Evolutionary conservation across 1,139 yeast species (phyloP).

Genomic region (Pneumocystis sp.): DNA sequence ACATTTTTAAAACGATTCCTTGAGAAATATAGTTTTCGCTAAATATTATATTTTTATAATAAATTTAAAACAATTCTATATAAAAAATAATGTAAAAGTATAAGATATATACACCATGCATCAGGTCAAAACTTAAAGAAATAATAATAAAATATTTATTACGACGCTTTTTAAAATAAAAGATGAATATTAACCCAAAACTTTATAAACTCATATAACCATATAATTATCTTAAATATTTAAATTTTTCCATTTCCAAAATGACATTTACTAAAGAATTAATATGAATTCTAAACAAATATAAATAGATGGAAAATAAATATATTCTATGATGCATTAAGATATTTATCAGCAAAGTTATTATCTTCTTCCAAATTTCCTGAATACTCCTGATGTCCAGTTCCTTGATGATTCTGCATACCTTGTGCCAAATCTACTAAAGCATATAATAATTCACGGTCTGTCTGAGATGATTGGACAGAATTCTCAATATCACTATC

Average conservation of each 20-base stretch:
- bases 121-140: too few species aligned
- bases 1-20: too few species aligned
- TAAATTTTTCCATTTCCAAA: not conserved
- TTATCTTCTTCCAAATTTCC: not conserved
- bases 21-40: too few species aligned
- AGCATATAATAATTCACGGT: not conserved
- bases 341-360: not conserved
- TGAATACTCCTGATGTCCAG: not conserved
- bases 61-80: too few species aligned
- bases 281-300: not conserved
- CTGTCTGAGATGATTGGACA: not conserved
- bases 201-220: not conserved
- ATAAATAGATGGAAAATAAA: not conserved
- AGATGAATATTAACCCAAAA: not conserved
- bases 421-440: not conserved
- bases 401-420: not conserved
- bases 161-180: not conserved
- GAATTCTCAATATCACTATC: not conserved
- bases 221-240: not conserved
- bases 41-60: too few species aligned
- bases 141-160: too few species aligned
- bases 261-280: not conserved
- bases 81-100: too few species aligned
- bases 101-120: too few species aligned
- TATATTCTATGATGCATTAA: not conserved